Base-by-base conservation (phyloP, 2,329 filamentous ascomycete species). In the Teratosphaeria nubilosa region DNA sequence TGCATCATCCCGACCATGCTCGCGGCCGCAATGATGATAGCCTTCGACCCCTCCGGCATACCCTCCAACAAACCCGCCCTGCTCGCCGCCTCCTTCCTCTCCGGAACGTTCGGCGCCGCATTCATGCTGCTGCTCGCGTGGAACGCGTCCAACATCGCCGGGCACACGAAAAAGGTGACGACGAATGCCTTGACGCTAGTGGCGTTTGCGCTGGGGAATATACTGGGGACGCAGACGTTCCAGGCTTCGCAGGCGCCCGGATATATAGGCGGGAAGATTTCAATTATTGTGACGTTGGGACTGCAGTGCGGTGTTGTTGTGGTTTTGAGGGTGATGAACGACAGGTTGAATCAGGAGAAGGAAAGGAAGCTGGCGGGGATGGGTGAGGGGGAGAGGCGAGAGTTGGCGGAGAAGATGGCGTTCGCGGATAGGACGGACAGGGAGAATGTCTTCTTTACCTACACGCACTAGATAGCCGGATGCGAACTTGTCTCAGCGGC, bases 121-220 rank as follows among this genome's bases (percentile, higher is more conserved):
- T 61, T 76, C 53, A 77, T 74, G 73, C 55, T 73, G 68, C 56
- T 67, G 11, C 68, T 76, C 27, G 73, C 74, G 10, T 77, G 74
- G 75, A 76, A 77, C 11, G 74, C 76, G 27, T 73, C 69, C 16
- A 80, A 80, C 58, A 69, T 76, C 2, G 75, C 75, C 5, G 77
- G 51, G 7, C 76, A 80, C 57, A 77, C 77, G 2, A 80, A 80
- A 68, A 79, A 79, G 59, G 75, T 77, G 25, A 77, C 76, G 0
- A 73, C 76, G 53, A 78, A 77, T 48, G 77, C 76, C 0, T 63
- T 80, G n/a, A 66, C 76, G 9, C 68, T 78, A 10, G 71, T 78
- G 56, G 67, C 71, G 1, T 78, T 76, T 63, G 72, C 71, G 37
- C 65, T 75, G 7, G 75, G 74, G 1, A 77, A 77, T 61, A 76